These are phyloP conservation scores for Poa annua DNA, from an alignment of 176 grass and related monocot genomes.

Conservation along the genomic window DNA sequence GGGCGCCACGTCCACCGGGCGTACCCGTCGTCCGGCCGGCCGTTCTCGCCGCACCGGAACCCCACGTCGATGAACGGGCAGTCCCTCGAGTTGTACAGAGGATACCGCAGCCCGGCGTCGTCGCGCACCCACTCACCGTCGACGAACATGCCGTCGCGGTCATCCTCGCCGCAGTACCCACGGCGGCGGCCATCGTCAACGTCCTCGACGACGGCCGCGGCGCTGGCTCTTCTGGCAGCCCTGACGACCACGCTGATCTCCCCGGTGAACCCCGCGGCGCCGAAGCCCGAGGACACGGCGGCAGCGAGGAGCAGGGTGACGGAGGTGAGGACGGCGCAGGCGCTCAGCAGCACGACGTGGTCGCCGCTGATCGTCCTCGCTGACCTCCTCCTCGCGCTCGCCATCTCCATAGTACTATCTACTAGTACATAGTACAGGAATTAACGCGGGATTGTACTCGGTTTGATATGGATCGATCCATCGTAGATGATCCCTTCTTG, in stretches of 20 bases:
- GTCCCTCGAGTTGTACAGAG: constrained; percentile 43
- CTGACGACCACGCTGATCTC: constrained; percentile 5
- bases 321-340: constrained; percentile 46
- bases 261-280: constrained; percentile 7
- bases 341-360: constrained; percentile 35
- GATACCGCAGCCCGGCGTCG: constrained; percentile 21
- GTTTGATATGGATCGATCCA: neutral
- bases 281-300: constrained; percentile 7
- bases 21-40: constrained; percentile 57
- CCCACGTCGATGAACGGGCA: constrained; percentile 65
- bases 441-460: neutral
- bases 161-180: constrained; percentile 19
- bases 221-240: neutral
- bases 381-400: constrained; percentile 45
- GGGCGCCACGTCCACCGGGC: constrained; percentile 65
- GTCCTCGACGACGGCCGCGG: neutral
- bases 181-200: neutral
- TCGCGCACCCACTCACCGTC: constrained; percentile 61
- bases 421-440: too few species aligned
- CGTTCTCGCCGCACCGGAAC: constrained; percentile 69
- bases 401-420: constrained; percentile 26
- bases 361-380: neutral
- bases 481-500: neutral
- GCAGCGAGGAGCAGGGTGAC: constrained; percentile 31
- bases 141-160: constrained; percentile 18